A percentile compares a stretch with the other conserved stretches of the same genome.
Conservation (phyloP, 805 yeast genomes). For the Zygosaccharomyces siamensis region DNA sequence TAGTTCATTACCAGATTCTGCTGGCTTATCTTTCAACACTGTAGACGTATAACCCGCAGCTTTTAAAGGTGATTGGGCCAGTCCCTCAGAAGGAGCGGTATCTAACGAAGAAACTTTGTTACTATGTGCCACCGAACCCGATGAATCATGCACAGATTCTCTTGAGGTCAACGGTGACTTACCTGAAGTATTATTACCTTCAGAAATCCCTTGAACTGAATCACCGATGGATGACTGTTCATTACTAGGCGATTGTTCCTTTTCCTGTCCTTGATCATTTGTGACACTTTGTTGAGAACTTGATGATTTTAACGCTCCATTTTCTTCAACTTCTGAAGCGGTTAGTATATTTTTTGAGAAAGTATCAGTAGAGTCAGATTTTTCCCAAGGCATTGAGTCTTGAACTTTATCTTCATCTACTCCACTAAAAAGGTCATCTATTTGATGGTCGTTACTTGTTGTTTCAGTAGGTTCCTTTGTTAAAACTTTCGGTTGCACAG, state of each 20-base stretch:
- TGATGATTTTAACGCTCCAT: background rate
- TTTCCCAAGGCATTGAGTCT: constrained; percentile 21
- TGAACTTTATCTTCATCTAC: background rate
- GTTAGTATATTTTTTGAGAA: background rate
- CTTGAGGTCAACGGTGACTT: too few relatives aligned
- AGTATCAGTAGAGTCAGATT: background rate
- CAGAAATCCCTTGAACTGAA: too few relatives aligned
- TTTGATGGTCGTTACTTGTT: background rate
- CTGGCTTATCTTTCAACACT: background rate
- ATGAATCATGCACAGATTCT: too few relatives aligned
- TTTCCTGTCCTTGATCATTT: too few relatives aligned
- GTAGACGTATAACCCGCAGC: background rate
- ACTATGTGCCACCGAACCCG: too few relatives aligned
- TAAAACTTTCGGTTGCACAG: background rate
- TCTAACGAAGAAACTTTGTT: too few relatives aligned
- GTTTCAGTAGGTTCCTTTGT: background rate
- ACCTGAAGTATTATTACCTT: too few relatives aligned
- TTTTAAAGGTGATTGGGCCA: background rate
- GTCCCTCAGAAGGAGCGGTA: too few relatives aligned
- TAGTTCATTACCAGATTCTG: background rate
- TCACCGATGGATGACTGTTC: too few relatives aligned
- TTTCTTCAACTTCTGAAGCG: background rate
- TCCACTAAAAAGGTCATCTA: background rate
- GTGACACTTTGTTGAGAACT: background rate
- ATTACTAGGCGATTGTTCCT: too few relatives aligned